Conservation (phyloP, 1,284 basidiomycete species). For the Melampsora medusae region DNA sequence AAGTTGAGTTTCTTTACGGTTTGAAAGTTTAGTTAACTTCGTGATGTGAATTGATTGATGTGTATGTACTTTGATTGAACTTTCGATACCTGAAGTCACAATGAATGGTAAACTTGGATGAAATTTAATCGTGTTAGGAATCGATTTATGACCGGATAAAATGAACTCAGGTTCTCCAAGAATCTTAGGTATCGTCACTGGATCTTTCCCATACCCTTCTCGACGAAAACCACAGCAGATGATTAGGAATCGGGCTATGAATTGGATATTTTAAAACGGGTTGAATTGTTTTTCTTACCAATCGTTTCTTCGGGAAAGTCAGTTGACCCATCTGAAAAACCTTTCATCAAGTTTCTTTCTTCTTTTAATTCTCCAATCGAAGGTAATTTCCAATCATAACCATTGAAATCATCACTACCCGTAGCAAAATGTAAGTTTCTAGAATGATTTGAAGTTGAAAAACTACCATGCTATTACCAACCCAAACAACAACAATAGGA, state of each 20-base stretch:
- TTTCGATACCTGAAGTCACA: constrained; percentile 24
- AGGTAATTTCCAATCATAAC: constrained; percentile 38
- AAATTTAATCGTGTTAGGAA: constrained; percentile 27
- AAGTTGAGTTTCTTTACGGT: background rate
- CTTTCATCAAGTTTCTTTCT: background rate
- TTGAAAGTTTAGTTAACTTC: background rate
- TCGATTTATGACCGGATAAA: constrained; percentile 20
- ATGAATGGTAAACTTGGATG: constrained; percentile 27
- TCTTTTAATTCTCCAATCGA: constrained; percentile 15
- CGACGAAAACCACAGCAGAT: background rate
- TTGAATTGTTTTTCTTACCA: constrained; percentile 15
- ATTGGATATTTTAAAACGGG: too few species aligned
- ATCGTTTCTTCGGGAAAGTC: background rate
- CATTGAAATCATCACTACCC: constrained; percentile 36
- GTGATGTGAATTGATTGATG: background rate
- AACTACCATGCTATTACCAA: constrained; percentile 29
- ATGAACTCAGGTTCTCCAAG: constrained; percentile 10
- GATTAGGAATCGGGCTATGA: too few species aligned
- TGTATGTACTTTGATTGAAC: constrained; percentile 26
- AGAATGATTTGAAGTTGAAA: constrained; percentile 29
- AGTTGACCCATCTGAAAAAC: constrained; percentile 6
- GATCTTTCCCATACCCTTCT: constrained; percentile 15
- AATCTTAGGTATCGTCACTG: constrained; percentile 8
- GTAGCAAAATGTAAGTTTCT: constrained; percentile 10
- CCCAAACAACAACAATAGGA: background rate